A percentile compares a stretch with the other conserved stretches of the same genome.
These are phyloP conservation scores for Isabelozyma heimii DNA, from an alignment of 805 yeast genomes.

Conservation along the genomic window DNA sequence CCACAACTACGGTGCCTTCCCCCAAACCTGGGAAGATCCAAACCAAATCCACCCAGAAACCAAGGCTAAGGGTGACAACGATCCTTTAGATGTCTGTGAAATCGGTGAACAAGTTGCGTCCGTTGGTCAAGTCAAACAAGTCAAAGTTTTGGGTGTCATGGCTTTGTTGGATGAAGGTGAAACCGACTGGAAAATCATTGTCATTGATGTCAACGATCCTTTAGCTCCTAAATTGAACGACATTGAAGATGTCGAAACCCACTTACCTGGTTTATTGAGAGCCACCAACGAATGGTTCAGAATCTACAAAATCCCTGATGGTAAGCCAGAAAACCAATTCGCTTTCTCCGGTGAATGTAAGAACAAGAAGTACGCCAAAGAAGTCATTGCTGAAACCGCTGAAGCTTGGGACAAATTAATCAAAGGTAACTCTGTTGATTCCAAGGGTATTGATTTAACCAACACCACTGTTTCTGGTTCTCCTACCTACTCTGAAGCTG, in stretches of 20 bases:
- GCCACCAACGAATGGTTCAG: conserved; percentile 78
- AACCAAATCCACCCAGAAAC: conserved; percentile 62
- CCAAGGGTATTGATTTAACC: conserved; percentile 64
- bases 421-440: conserved; percentile 35
- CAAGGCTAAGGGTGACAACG: conserved; percentile 79
- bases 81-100: conserved; percentile 76
- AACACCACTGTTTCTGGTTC: conserved; percentile 69
- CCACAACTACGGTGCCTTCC: conserved; percentile 98
- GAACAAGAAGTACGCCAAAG: conserved; percentile 56
- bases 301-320: conserved; percentile 80
- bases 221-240: conserved; percentile 57
- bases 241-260: conserved; percentile 63
- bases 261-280: conserved; percentile 69
- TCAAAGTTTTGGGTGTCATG: conserved; percentile 70
- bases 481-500: conserved; percentile 45
- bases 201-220: conserved; percentile 65
- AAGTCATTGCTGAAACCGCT: conserved; percentile 61
- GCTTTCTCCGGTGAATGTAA: conserved; percentile 71
- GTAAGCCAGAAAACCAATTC: conserved; percentile 72
- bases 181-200: conserved; percentile 90
- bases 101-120: conserved; percentile 46
- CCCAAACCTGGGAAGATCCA: conserved; percentile 86
- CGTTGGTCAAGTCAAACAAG: conserved; percentile 56
- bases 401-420: conserved; percentile 65
- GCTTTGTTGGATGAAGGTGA: conserved; percentile 92